phyloP scores from a whole-genome alignment of 2,329 filamentous ascomycete species.

The Emmonsia crescens region DNA sequence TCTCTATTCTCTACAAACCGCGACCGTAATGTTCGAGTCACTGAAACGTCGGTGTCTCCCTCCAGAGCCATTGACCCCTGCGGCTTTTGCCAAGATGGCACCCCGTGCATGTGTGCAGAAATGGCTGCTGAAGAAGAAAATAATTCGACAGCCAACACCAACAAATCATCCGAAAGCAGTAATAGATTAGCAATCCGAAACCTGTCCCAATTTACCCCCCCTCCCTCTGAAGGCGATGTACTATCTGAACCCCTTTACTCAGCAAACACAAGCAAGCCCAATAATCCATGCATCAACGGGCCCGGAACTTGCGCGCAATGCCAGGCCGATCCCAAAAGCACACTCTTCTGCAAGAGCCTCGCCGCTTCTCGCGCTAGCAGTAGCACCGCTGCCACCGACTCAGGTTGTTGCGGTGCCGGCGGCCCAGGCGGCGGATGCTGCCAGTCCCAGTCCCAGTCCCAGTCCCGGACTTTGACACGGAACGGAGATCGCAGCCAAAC shows the following conservation, averaged over 20 bases:
- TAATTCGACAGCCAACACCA: slow-evolving; percentile 21
- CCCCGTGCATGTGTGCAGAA: slow-evolving; percentile 72
- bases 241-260: slow-evolving; percentile 37
- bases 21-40: slow-evolving; percentile 18
- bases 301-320: slow-evolving; percentile 74
- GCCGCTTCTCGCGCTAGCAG: slow-evolving; percentile 47
- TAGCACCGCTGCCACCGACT: slow-evolving; percentile 19
- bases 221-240: slow-evolving; percentile 47
- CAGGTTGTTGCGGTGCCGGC: slow-evolving; percentile 53
- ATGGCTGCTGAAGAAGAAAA: slow-evolving; percentile 37
- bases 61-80: slow-evolving; percentile 55
- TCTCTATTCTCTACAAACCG: slow-evolving; percentile 47
- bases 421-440: slow-evolving; percentile 54
- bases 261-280: slow-evolving; percentile 22
- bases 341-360: slow-evolving; percentile 71
- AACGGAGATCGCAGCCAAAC: slow-evolving; percentile 17
- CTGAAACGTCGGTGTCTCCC: slow-evolving; percentile 22
- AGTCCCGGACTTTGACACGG: slow-evolving; percentile 17
- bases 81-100: slow-evolving; percentile 73
- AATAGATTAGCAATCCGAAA: slow-evolving; percentile 38
- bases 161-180: slow-evolving; percentile 33
- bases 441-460: slow-evolving; percentile 32
- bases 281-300: slow-evolving; percentile 49
- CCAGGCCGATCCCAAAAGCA: slow-evolving; percentile 64
- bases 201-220: slow-evolving; percentile 40